Evolutionary conservation across 192 early-diverging fungal genomes (phyloP).

Genomic region (Coemansia sp.): DNA sequence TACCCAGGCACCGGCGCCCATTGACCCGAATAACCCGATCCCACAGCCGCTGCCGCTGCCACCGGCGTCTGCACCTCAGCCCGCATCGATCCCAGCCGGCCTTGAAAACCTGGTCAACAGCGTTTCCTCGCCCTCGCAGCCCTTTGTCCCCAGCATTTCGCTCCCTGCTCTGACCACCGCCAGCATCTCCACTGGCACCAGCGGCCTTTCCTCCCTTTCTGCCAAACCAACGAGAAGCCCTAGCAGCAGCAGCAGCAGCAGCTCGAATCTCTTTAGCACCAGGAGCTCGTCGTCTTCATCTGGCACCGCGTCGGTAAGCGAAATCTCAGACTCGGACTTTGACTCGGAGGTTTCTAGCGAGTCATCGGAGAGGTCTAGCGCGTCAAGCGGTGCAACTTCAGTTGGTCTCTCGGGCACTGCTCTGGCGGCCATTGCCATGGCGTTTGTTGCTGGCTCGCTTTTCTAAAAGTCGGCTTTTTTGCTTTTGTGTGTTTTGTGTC

Average conservation of each 20-base stretch:
- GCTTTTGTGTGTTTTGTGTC: too few relatives aligned
- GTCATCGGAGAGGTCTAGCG: not conserved
- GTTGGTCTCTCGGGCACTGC: not conserved
- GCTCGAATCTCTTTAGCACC: slow-evolving; percentile 2
- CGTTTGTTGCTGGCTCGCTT: slow-evolving; percentile 9
- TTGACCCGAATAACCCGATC: slow-evolving; percentile 48
- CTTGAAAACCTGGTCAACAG: slow-evolving; percentile 17
- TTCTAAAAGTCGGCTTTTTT: slow-evolving; percentile 6
- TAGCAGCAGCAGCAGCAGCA: slow-evolving; percentile 1
- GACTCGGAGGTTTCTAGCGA: slow-evolving; percentile 2
- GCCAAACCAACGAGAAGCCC: not conserved
- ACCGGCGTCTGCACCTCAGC: slow-evolving; percentile 32
- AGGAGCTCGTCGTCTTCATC: slow-evolving; percentile 1
- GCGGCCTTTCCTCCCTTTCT: not conserved
- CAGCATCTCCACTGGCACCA: not conserved
- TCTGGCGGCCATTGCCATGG: not conserved
- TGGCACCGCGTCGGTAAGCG: not conserved
- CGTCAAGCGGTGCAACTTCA: not conserved
- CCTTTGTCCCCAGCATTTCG: slow-evolving; percentile 9
- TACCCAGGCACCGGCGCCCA: slow-evolving; percentile 42
- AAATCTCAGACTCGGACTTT: not conserved
- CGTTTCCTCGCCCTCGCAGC: not conserved
- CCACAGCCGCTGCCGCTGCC: slow-evolving; percentile 34
- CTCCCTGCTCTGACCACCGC: not conserved
- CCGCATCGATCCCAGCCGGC: slow-evolving; percentile 42